Percentiles rank a stretch among this genome's conserved stretches.
These are phyloP conservation scores for Cubamyces lactineus DNA, from an alignment of 768 basidiomycete genomes.

Conservation along the genomic window DNA sequence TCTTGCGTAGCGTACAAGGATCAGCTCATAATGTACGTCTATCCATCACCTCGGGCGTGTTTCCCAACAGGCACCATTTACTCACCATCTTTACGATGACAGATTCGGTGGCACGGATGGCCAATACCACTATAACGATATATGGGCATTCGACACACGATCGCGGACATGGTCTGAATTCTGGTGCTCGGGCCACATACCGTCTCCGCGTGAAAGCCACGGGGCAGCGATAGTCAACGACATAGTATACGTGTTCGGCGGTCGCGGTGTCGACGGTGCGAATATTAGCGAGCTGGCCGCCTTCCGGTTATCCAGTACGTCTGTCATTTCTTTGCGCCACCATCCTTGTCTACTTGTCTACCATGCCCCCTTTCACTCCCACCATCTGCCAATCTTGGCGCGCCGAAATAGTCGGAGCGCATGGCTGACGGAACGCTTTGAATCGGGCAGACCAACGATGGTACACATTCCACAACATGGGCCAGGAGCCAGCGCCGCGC, in stretches of 20 bases:
- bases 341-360: too few species aligned
- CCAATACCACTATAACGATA: conserved; percentile 97
- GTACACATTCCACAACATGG: conserved; percentile 99
- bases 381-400: too few species aligned
- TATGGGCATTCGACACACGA: conserved; percentile 86
- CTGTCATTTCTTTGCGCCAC: not conserved
- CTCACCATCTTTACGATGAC: not conserved
- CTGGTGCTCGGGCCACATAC: conserved; percentile 91
- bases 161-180: conserved; percentile 85
- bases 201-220: conserved; percentile 90
- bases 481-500: conserved; percentile 87
- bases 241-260: conserved; percentile 95
- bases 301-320: conserved; percentile 92
- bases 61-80: not conserved
- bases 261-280: conserved; percentile 92
- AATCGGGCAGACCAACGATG: conserved; percentile 76
- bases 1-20: conserved; percentile 78
- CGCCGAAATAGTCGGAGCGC: conserved; percentile 1
- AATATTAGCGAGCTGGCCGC: conserved; percentile 91
- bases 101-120: conserved; percentile 99
- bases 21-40: conserved; percentile 25
- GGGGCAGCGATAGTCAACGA: conserved; percentile 93
- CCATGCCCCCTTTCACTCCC: too few species aligned
- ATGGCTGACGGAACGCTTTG: conserved; percentile 5
- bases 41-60: not conserved